Percentiles rank a stretch among this genome's conserved stretches.
These are phyloP conservation scores for Serendipita sp. DNA, from an alignment of 768 basidiomycete species.

Conservation along the genomic window DNA sequence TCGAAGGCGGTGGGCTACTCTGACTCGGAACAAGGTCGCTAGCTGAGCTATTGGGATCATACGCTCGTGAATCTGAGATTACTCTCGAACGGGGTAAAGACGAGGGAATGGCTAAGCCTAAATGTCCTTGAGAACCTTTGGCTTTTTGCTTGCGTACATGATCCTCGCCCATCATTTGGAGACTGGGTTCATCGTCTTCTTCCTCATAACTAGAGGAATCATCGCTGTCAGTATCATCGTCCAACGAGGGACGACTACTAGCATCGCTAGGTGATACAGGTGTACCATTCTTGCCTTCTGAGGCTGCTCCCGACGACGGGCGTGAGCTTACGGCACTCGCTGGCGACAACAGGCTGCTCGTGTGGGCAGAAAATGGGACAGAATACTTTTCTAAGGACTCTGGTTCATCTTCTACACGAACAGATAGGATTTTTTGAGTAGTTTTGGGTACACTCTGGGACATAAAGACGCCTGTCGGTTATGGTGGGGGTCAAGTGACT, in stretches of 20 bases:
- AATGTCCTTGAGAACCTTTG: not conserved
- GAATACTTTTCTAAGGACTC: not conserved
- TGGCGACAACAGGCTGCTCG: not conserved
- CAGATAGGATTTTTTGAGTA: not conserved
- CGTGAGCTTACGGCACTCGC: not conserved
- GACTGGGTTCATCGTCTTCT: not conserved
- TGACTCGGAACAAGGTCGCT: not conserved
- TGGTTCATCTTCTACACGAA: not conserved
- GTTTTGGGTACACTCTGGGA: not conserved
- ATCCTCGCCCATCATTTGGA: conserved; percentile 3
- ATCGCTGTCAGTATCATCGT: not conserved
- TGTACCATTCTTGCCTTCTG: not conserved
- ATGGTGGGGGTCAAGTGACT: not conserved
- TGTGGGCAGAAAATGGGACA: not conserved
- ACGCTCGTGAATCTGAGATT: not conserved
- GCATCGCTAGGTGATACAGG: not conserved
- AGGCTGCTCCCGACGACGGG: not conserved
- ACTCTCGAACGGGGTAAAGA: not conserved
- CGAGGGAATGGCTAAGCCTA: not conserved
- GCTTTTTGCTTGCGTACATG: not conserved
- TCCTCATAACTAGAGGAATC: not conserved
- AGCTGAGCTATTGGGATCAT: not conserved
- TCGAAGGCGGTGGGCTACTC: not conserved
- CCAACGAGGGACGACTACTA: not conserved
- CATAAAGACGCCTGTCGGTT: not conserved